Evolutionary conservation across 352 stramenopile genomes (phyloP), one percentile per base, ranked within the genome.

Genomic region (Pythium aquatile): DNA sequence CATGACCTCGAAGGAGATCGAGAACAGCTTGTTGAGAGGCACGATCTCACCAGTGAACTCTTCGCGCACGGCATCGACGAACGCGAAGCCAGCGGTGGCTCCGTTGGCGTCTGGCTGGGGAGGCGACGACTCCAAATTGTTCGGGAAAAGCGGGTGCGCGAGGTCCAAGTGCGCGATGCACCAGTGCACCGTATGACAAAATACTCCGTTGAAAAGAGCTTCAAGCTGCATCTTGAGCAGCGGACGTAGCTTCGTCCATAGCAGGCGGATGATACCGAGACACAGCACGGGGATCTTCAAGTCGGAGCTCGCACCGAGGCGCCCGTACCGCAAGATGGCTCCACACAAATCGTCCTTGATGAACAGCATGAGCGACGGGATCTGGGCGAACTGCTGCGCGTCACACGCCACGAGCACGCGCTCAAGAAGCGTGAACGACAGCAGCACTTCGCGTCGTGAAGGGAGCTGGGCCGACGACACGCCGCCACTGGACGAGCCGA

Each of bases 301-400:
- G 44, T 90, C 78, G 5, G 69, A 61, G 49, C 78, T 86, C 2
- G 83, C 79, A 16, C 84, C 84, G 10, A 93, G 75, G 42, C 84
- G 81, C 39, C 79, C 80, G 53, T 90, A 91, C 26, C 78, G 81
- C 30, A 95, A 67, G 44, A 95, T 70, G 17, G 79, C 77, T 39
- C 80, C 86, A 46, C 87, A 93, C 29, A 95, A 62, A 47, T 95
- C 87, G 62, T 95, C 87, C 64, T 95, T 90, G 53, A 93, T 82
- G 40, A 94, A 93, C 14, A 90, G 60, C 75, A 93, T 86, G 5
- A 95, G 66, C 46, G 87, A 88, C 24, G 81, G 82, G 17, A 83
- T 81, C 3, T 69, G 56, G 6, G 70, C 76, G 49, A 93, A 70
- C 47, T 78, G 55, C 8, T 76, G 61, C 6, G 71, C 74, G 39